Evolutionary conservation across 805 yeast species (phyloP).

Genomic region (Grigorovia humatica): DNA sequence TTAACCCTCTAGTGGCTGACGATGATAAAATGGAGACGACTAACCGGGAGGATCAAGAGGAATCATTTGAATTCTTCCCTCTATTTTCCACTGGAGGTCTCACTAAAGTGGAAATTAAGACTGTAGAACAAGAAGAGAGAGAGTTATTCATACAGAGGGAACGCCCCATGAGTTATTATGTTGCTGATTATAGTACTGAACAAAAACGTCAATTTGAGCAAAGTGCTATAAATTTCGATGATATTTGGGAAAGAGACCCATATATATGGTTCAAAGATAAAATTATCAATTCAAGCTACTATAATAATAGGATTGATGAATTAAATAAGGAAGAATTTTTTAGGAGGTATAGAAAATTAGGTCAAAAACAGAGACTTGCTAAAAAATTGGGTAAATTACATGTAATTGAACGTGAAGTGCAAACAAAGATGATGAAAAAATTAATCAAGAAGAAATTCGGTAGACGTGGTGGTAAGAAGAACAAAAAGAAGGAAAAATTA

Average conservation of each 20-base stretch:
- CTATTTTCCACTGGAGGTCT: conserved; percentile 19
- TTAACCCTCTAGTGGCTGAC: conserved; percentile 2
- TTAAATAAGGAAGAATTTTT: conserved; percentile 6
- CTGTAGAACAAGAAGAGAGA: conserved; percentile 14
- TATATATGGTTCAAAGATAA: conserved; percentile 8
- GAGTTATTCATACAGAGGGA: conserved; percentile 11
- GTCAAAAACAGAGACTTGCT: conserved; percentile 27
- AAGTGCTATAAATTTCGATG: conserved; percentile 16
- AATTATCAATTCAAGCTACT: conserved; percentile 9
- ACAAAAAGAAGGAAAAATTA: conserved; percentile 16
- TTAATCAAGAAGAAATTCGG: conserved; percentile 26
- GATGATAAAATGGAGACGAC: conserved; percentile 1
- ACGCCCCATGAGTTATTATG: conserved; percentile 20
- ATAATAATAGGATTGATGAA: conserved; percentile 13
- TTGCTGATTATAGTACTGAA: conserved; percentile 9
- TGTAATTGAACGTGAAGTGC: conserved; percentile 17
- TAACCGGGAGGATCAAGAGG: conserved; percentile 6
- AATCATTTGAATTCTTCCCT: conserved; percentile 24
- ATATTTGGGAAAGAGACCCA: conserved; percentile 2
- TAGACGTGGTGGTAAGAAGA: conserved; percentile 30
- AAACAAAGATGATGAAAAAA: conserved; percentile 17
- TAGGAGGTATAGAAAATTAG: conserved; percentile 19
- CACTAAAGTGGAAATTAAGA: conserved; percentile 21
- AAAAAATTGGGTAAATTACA: conserved; percentile 16
- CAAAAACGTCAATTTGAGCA: conserved; percentile 8